Evolutionary conservation across 2,329 filamentous ascomycete genomes (phyloP), one percentile per base, ranked within the genome.

Genomic region (Trichoderma atrobrunneum): DNA sequence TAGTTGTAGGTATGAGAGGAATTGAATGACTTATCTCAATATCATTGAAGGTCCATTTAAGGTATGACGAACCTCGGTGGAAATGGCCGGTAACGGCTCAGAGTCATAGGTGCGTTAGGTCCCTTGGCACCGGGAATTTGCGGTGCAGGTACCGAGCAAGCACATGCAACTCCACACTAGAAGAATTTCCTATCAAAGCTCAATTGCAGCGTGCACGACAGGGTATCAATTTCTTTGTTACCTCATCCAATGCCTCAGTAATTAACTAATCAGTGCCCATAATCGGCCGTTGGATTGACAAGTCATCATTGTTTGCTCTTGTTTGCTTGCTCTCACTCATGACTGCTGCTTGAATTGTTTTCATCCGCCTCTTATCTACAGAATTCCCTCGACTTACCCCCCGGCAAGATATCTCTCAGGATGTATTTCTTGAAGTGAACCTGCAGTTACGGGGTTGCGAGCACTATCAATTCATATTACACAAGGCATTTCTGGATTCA

Each of bases 31-130:
- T 54, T 54, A 7, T 54, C 21, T n/a, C 48, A 24, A 51, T 12
- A 3, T 4, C 21, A 24, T 54, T 21, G 10, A 8, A 24, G 48
- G 48, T 54, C 48, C 48, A 54, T 24, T 51, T 54, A 54, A 54
- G 21, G 48, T 54, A 48, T 62, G 32, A 63, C 61, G 26, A 48
- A 16, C 64, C 64, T 67, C 54, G 64, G 64, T 30, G 26, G 24
- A 59, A 59, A 36, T 43, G 54, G 64, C 64, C 64, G 64, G 48
- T 34, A 67, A 59, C 64, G 64, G 64, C n/a, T 30, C 30, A 59
- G 64, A 67, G 64, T 59, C 64, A 59, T 57, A 34, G 12, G 30
- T 34, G 63, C 16, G 60, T 39, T 32, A 16, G n/a, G 62, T 34
- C 39, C 28, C 63, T 54, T 66, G 51, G 64, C 51, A 57, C 57